Percentiles rank a stretch among this genome's conserved stretches.
Evolutionary conservation across 2,329 filamentous ascomycete species (phyloP).

Genomic region (Pleomassaria siparia): DNA sequence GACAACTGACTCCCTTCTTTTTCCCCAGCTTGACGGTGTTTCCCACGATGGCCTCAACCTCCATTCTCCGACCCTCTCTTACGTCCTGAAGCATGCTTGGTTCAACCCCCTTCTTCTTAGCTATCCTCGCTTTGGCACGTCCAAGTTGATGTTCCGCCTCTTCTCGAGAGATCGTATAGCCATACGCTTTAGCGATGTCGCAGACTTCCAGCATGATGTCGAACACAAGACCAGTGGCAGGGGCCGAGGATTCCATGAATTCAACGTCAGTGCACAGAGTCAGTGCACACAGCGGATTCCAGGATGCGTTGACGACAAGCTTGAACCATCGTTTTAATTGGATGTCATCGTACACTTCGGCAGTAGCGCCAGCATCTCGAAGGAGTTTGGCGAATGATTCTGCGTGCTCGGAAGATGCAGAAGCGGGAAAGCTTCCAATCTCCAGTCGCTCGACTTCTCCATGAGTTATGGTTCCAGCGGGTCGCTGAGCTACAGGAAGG

Average conservation of each 20-base stretch:
- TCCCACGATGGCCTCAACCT: constrained; percentile 55
- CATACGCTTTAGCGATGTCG: constrained; percentile 44
- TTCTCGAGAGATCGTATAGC: constrained; percentile 43
- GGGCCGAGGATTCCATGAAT: constrained; percentile 49
- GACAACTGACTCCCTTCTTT: constrained; percentile 43
- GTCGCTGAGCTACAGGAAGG: constrained; percentile 54
- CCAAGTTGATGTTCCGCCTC: constrained; percentile 43
- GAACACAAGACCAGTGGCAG: constrained; percentile 40
- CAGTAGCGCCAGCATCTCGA: constrained; percentile 47
- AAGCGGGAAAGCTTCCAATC: constrained; percentile 53
- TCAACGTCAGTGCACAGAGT: constrained; percentile 56
- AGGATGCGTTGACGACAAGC: constrained; percentile 61
- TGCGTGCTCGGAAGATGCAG: constrained; percentile 16
- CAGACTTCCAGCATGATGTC: constrained; percentile 52
- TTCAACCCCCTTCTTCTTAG: constrained; percentile 44
- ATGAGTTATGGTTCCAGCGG: constrained; percentile 52
- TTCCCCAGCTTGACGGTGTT: constrained; percentile 48
- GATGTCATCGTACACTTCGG: constrained; percentile 55
- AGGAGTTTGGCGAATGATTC: constrained; percentile 47
- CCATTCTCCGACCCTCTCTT: constrained; percentile 44
- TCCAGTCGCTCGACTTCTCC: constrained; percentile 52
- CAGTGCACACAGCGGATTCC: constrained; percentile 63
- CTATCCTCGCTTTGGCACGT: constrained; percentile 40
- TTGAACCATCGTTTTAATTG: constrained; percentile 63
- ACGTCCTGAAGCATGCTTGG: constrained; percentile 56